Evolutionary conservation across 2,329 filamentous ascomycete species (phyloP), one percentile per base, ranked within the genome.

Genomic region (Trichoderma lentiforme): DNA sequence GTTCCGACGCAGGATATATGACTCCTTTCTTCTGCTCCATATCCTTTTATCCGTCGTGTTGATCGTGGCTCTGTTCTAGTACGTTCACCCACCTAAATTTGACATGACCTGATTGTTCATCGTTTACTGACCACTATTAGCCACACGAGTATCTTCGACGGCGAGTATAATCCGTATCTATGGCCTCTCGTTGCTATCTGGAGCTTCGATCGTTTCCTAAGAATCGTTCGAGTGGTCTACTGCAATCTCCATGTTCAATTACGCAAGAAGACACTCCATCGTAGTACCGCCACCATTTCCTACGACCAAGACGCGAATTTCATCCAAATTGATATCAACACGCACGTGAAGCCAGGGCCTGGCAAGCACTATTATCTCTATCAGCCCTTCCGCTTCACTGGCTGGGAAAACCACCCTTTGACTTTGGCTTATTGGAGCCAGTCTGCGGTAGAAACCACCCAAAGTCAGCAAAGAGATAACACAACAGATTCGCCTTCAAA

Each of bases 141-240:
- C 32, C 57, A 47, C 24, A 75, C 73, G 4, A 72, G 73, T 26
- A 68, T 74, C 24, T 76, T 75, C 30, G 57, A 51, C 15, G 74
- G 74, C 4, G 39, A 66, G 6, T 75, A 75, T 39, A 39, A 61
- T 14, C 63, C 73, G 18, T 76, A 74, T 63, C 34, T 64, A 63
- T 87, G 83, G 81, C 79, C 82, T 2, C 83, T 82, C 56, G 78
- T 82, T 14, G 76, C 76, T 11, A 78, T 86, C 65, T 87, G 85
- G 85, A 61, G 78, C 18, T 76, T 81, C 6, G 86, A 87, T 65
- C 82, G 85, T 6, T 30, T 83, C 15, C 71, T 85, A 4, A 83
- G 86, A 7, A 68, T 68, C 51, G 82, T 28, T 65, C 79, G 4
- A 82, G 85, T n/a, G 77, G 79, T 56, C 26, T 79, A 7, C 75